Evolutionary conservation across 768 basidiomycete genomes (phyloP).

Genomic region (Boletus tylopilopsis): DNA sequence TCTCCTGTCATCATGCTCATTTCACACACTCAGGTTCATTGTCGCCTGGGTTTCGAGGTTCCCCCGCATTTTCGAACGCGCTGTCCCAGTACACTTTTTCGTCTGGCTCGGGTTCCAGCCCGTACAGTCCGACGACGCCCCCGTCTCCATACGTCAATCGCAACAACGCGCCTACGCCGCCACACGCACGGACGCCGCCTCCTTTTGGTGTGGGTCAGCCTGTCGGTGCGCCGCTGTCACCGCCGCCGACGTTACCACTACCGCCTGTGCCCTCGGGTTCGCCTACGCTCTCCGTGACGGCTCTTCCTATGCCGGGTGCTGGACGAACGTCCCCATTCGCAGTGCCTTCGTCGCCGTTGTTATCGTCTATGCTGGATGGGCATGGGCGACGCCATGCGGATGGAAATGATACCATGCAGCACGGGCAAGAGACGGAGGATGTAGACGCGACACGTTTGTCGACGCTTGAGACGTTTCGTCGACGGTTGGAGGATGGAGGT

Average conservation of each 20-base stretch:
- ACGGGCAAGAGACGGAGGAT: conserved; percentile 1
- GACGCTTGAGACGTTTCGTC: conserved; percentile 25
- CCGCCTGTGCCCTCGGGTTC: conserved; percentile 20
- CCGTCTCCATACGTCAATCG: not conserved
- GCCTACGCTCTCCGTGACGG: conserved; percentile 3
- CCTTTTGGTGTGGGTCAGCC: conserved; percentile 1
- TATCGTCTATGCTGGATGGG: conserved; percentile 2
- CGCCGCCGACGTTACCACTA: conserved; percentile 22
- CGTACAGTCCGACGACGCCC: conserved; percentile 1
- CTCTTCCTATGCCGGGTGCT: not conserved
- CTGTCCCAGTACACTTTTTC: conserved; percentile 20
- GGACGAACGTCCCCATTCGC: conserved; percentile 16
- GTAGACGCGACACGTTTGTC: conserved; percentile 21
- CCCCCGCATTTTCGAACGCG: conserved; percentile 9
- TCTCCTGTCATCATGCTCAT: not conserved
- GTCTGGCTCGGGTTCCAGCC: conserved; percentile 10
- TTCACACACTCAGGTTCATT: conserved; percentile 14
- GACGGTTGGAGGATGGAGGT: conserved; percentile 11
- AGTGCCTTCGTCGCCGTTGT: conserved; percentile 9
- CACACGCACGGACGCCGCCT: conserved; percentile 10
- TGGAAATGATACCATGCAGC: not conserved
- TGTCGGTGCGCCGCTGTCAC: conserved; percentile 15
- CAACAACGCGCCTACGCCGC: not conserved
- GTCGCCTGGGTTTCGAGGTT: conserved; percentile 23
- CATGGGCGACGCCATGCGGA: not conserved